Percentiles rank a stretch among this genome's conserved stretches.
Conservation (phyloP, 805 yeast genomes). For the Kluyveromyces lactis region DNA sequence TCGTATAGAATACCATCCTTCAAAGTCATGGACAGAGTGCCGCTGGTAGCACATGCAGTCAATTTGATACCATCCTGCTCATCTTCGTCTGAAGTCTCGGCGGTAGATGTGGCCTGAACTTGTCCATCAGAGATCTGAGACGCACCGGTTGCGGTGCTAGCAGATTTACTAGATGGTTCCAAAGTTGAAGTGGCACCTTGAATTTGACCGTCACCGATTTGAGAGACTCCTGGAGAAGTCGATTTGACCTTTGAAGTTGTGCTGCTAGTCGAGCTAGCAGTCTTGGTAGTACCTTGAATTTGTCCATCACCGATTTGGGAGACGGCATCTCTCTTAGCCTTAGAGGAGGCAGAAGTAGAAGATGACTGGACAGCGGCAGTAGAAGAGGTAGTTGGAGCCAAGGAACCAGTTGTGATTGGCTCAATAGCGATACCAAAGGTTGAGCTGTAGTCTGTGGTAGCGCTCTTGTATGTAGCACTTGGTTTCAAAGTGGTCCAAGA, state of each 20-base stretch:
- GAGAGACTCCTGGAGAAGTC: constrained; percentile 28
- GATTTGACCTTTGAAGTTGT: constrained; percentile 26
- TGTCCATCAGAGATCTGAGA: constrained; percentile 43
- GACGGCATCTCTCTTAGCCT: constrained; percentile 36
- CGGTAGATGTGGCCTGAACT: constrained; percentile 28
- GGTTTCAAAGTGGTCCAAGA: constrained; percentile 71
- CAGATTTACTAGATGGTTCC: constrained; percentile 9
- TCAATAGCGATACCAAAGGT: constrained; percentile 64
- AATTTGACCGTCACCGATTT: constrained; percentile 33
- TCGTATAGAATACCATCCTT: constrained; percentile 44
- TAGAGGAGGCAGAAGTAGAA: constrained; percentile 27
- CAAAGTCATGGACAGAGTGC: constrained; percentile 45
- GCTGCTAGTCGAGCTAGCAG: constrained; percentile 34
- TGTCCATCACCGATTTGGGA: constrained; percentile 59
- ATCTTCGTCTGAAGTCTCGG: constrained; percentile 18
- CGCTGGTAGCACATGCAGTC: constrained; percentile 23
- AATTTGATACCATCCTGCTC: constrained; percentile 15
- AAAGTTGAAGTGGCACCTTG: constrained; percentile 25
- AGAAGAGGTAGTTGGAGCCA: constrained; percentile 30
- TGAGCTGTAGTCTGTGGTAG: constrained; percentile 45
- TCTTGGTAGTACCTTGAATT: constrained; percentile 40
- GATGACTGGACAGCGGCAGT: constrained; percentile 24
- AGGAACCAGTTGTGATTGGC: constrained; percentile 32
- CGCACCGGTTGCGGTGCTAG: constrained; percentile 19
- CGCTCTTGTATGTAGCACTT: constrained; percentile 42